Base-by-base conservation (phyloP, 2,329 filamentous ascomycete genomes). In the Geosmithia putterillii region DNA sequence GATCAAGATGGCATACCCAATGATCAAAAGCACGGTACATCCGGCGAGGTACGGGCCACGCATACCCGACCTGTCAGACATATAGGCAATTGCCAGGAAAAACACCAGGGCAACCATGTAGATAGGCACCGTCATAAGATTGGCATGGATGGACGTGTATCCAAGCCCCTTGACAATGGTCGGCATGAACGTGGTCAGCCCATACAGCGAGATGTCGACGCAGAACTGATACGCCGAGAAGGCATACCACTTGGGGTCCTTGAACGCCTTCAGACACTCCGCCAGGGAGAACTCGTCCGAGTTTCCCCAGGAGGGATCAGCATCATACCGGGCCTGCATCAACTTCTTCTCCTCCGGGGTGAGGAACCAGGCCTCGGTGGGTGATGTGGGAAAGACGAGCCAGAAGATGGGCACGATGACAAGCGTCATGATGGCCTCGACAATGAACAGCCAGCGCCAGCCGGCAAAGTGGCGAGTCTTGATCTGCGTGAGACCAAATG, bases 381-480 rank as follows among this genome's bases (percentile, higher is more conserved):
- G 54, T 2, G 49, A 46, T 21, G 52, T 45, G 17, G 57, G 56
- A 40, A 58, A 58, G 18, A 55, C 37, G 15, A 51, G 45, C 39
- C 42, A 55, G 45, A 58, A 54, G 4, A 54, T 19, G 4, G 54
- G 56, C n/a, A 49, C 61, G 37, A 66, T 48, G 19, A 57, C 42
- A 20, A 66, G 52, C 2, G 64, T 67, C 9, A 65, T 54, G 35
- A 54, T 51, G 4, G 62, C 64, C 46, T 68, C 62, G 18, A 67
- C 55, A 36, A 61, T 57, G 46, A 65, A 66, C 3, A 66, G 52
- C 55, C 61, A 64, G 40, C 54, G 52, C 63, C 65, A 69, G 7
- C 56, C 57, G 4, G 49, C 47, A 37, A 66, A 53, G 6, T 57
- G 56, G 18, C 45, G 47, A 7, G 54, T 56, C 7, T 58, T 52